phyloP scores from a whole-genome alignment of 75 land plant genomes.

The Picea sitchensis region DNA sequence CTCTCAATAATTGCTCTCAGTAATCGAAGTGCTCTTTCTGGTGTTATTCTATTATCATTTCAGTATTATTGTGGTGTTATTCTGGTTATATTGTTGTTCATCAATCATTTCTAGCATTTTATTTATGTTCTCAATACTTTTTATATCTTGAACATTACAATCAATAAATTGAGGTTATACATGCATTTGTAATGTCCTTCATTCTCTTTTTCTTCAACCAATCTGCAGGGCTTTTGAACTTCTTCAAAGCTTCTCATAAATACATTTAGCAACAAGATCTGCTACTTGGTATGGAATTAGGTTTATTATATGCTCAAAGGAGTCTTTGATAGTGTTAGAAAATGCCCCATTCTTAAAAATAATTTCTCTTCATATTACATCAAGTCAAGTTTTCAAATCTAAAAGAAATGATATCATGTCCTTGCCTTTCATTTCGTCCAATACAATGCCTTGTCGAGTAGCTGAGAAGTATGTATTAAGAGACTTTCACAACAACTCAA shows the following conservation, averaged over 20 bases:
- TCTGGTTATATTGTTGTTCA: too few relatives aligned
- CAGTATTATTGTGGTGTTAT: too few relatives aligned
- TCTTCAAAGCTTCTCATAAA: conserved; percentile 91
- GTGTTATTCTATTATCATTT: too few relatives aligned
- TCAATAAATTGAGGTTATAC: too few relatives aligned
- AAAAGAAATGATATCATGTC: conserved; percentile 38
- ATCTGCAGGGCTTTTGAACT: too few relatives aligned
- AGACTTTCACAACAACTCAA: conserved; percentile 75
- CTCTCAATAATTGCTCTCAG: too few relatives aligned
- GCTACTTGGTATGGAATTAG: conserved; percentile 75
- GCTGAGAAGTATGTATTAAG: conserved; percentile 76
- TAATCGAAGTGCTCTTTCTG: too few relatives aligned
- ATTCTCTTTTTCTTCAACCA: too few relatives aligned
- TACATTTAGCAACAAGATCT: conserved; percentile 96
- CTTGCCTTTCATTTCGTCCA: conserved; percentile 92
- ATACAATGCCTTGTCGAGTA: conserved; percentile 78
- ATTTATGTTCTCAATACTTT: too few relatives aligned
- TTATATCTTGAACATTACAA: too few relatives aligned
- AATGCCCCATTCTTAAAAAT: conserved; percentile 86
- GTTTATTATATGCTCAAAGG: conserved; percentile 97
- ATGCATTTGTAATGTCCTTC: too few relatives aligned
- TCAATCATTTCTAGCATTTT: too few relatives aligned
- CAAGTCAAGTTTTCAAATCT: conserved; percentile 92
- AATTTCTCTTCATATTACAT: conserved; percentile 90
- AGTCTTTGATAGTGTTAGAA: conserved; percentile 88